Base-by-base conservation (phyloP, 108 stramenopile species). In the Pseudonitzschia pungens region DNA sequence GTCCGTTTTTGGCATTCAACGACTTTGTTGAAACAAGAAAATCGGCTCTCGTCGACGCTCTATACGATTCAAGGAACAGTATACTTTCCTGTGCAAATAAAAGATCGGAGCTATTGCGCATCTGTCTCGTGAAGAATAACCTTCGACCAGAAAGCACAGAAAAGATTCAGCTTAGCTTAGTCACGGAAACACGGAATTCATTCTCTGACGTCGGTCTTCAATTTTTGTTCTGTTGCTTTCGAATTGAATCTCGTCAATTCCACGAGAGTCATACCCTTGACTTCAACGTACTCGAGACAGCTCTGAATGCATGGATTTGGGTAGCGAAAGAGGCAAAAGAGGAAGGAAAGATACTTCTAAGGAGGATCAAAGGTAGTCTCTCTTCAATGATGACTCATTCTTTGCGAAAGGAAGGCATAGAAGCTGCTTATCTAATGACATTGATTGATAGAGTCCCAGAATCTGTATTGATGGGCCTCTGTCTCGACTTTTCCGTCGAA, bases 401-500 rank as follows among this genome's bases (percentile, higher is more conserved):
- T 29, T 41, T 62, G 60, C n/a, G 9, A 18, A 62, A 62, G 12
- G 60, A 33, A 62, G 31, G 15, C 32, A 1, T 40, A 0, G 32
- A 62, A 62, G 60, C 60, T 40, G 60, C 60, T 18, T 33, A 4
- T 15, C 60, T 62, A 9, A 29, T 62, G 60, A 9, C n/a, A 40
- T 3, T 62, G 21, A 33, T 62, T 62, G 60, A 40, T 3, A 18
- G 40, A 62, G 11, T 31, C 36, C 60, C 60, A 31, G 60, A 62
- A 33, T 33, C 32, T 1, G n/a, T 40, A 21, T 55, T 59, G 21
- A 29, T 41, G 57, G 55, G 21, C 14, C 56, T 59, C 22, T 71
- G 70, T 40, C 70, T 57, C 70, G 70, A 71, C 44, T 62, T 62
- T 21, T 62, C 60, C 14, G 10, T 33, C 20, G 60, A 62, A 62